Conservation (phyloP, 2,329 filamentous ascomycete species). For the Fusarium scirpi region DNA sequence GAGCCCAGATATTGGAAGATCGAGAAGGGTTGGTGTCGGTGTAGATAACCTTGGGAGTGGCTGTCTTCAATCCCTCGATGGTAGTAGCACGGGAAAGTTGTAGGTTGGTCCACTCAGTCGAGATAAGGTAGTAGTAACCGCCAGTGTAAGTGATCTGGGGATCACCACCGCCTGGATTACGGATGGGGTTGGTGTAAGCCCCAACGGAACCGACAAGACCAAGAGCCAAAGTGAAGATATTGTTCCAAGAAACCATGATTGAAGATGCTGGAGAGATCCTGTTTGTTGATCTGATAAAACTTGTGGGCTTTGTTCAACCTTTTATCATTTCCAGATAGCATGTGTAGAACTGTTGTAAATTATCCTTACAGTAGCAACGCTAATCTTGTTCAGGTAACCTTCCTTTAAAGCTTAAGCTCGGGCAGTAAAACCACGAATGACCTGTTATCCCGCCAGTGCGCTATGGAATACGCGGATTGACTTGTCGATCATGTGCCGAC, state of each 20-base stretch:
- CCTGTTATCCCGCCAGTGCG: neutral
- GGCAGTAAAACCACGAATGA: neutral
- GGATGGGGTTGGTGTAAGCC: constrained; percentile 65
- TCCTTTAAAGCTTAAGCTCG: constrained; percentile 7
- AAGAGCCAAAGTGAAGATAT: constrained; percentile 20
- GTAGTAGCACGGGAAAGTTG: constrained; percentile 66
- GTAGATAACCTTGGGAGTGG: constrained; percentile 63
- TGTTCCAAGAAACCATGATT: constrained; percentile 33
- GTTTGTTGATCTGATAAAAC: rapidly evolving
- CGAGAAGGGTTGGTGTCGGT: constrained; percentile 58
- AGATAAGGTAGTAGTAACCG: constrained; percentile 69
- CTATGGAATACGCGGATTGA: constrained; percentile 3
- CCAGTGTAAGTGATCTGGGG: constrained; percentile 64
- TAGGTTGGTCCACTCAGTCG: constrained; percentile 67
- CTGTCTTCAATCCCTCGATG: constrained; percentile 66
- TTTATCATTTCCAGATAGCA: neutral
- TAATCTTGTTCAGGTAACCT: neutral
- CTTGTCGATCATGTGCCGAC: neutral
- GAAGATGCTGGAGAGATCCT: neutral
- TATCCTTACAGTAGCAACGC: too few species aligned
- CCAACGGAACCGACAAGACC: constrained; percentile 27
- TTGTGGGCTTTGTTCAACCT: neutral
- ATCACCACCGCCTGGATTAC: constrained; percentile 62
- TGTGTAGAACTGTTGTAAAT: neutral
- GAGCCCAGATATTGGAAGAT: constrained; percentile 70